Percentiles rank a stretch among this genome's conserved stretches.
Conservation (phyloP, 495 filamentous ascomycete genomes). For the Penicillium cataractarum region DNA sequence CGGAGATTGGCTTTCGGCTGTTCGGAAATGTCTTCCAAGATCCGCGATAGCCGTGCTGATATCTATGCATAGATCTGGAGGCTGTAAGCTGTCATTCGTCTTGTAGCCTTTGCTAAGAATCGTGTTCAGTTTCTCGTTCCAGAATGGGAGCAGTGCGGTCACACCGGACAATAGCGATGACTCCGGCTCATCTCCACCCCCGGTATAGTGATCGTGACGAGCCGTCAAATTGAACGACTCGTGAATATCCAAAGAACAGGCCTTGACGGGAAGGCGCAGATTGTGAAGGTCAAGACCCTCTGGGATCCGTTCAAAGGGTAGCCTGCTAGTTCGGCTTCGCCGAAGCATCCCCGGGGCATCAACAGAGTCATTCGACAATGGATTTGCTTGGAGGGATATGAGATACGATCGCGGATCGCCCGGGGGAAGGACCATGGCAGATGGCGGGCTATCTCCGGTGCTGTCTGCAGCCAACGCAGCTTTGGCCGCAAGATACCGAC, state of each 20-base stretch:
- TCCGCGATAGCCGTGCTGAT: conserved; percentile 4
- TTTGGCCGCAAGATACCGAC: conserved; percentile 44
- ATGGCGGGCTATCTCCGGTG: background rate
- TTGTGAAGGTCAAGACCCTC: conserved; percentile 35
- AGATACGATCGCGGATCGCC: conserved; percentile 46
- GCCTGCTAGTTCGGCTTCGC: conserved; percentile 30
- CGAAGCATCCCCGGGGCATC: conserved; percentile 25
- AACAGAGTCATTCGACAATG: background rate
- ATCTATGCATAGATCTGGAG: conserved; percentile 9
- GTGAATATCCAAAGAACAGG: conserved; percentile 12
- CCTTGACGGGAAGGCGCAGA: conserved; percentile 19
- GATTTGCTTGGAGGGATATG: conserved; percentile 28
- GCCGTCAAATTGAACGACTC: conserved; percentile 9
- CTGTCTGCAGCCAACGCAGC: conserved; percentile 32
- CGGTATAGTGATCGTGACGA: conserved; percentile 27
- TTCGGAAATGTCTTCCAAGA: background rate
- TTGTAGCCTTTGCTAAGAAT: conserved; percentile 18
- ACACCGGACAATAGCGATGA: conserved; percentile 9
- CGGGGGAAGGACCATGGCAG: conserved; percentile 13
- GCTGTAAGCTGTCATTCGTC: background rate
- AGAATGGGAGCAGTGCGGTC: conserved; percentile 13
- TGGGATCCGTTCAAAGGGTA: conserved; percentile 45
- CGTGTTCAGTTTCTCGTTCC: conserved; percentile 17
- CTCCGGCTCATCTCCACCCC: conserved; percentile 6
- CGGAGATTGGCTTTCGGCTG: background rate